A percentile compares a stretch with the other conserved stretches of the same genome.
These are phyloP conservation scores for Delphinella strobiligena DNA, from an alignment of 2,329 filamentous ascomycete species.

Conservation along the genomic window DNA sequence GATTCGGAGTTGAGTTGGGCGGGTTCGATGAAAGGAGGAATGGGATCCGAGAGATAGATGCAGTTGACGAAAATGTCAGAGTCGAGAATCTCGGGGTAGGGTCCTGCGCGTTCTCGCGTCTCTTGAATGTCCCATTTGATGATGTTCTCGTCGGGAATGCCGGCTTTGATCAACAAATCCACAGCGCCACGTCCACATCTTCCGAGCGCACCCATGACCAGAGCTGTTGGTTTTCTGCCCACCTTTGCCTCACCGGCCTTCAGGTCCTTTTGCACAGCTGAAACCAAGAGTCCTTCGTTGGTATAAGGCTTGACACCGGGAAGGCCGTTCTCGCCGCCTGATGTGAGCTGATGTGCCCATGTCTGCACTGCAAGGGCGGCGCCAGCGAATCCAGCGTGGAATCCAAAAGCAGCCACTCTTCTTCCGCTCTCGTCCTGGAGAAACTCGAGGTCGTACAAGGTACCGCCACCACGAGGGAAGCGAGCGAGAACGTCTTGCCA, in stretches of 20 bases:
- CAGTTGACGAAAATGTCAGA: slow-evolving; percentile 57
- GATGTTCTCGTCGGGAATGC: slow-evolving; percentile 58
- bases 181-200: slow-evolving; percentile 78
- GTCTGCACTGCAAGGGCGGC: slow-evolving; percentile 54
- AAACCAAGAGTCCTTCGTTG: slow-evolving; percentile 62
- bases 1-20: slow-evolving; percentile 54
- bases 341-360: slow-evolving; percentile 71
- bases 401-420: slow-evolving; percentile 59
- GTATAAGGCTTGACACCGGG: slow-evolving; percentile 56
- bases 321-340: slow-evolving; percentile 54
- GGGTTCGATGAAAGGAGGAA: slow-evolving; percentile 68
- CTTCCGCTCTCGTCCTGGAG: slow-evolving; percentile 60
- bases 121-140: slow-evolving; percentile 68
- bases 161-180: slow-evolving; percentile 64
- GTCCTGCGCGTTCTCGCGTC: slow-evolving; percentile 50
- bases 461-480: slow-evolving; percentile 64
- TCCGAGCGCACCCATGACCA: slow-evolving; percentile 69
- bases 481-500: slow-evolving; percentile 72
- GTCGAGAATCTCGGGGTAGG: slow-evolving; percentile 25
- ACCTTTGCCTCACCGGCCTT: slow-evolving; percentile 53
- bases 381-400: slow-evolving; percentile 62
- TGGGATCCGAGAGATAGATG: slow-evolving; percentile 72
- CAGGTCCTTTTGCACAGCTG: slow-evolving; percentile 61
- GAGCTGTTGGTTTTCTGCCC: slow-evolving; percentile 57
- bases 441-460: slow-evolving; percentile 79